Base-by-base conservation (phyloP, 108 stramenopile species). In the Cyclotella choctawhatcheeana region DNA sequence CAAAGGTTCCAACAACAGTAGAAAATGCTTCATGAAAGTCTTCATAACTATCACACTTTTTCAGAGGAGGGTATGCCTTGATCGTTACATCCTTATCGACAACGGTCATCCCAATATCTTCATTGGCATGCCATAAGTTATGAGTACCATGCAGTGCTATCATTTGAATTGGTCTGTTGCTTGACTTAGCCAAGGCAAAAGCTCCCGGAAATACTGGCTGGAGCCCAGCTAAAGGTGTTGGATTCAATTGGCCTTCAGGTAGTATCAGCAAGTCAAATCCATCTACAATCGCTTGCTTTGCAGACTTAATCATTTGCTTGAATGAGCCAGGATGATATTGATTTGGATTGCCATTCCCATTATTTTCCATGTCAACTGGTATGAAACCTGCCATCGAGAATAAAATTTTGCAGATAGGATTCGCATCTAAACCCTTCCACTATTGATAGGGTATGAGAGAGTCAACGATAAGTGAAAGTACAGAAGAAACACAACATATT, bases 231-330 rank as follows among this genome's bases (percentile, higher is more conserved):
- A 89, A 86, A 7, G 93, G 93, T 14, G 67, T 72, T 0, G 93
- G 93, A 73, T 95, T 95, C 44, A 91, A 71, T 68, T 95, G 93
- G 34, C 93, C 93, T 69, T 95, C 93, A 0, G 93, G 93, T 33
- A 92, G 51, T 32, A 95, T 85, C 2, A 88, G 84, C 64, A 95
- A 83, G 69, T 95, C 93, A 68, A 90, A 95, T 0, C 93, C 93
- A 30, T 92, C 89, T 12, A 60, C 72, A 50, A 95, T 87, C 4
- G 89, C 89, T 44, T 76, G 70, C 50, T 92, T 88, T 43, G 83
- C 74, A 17, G 69, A 58, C 48, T 83, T 83, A 30, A 95, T 58
- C 44, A 95, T 73, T 1, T 52, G 61, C 37, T 86, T 88, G 81
- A 95, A 95, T 31, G 84, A 85, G 22, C 64, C 34, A 33, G 64